Base-by-base conservation (phyloP, 805 yeast genomes). In the Spathaspora arborariae region DNA sequence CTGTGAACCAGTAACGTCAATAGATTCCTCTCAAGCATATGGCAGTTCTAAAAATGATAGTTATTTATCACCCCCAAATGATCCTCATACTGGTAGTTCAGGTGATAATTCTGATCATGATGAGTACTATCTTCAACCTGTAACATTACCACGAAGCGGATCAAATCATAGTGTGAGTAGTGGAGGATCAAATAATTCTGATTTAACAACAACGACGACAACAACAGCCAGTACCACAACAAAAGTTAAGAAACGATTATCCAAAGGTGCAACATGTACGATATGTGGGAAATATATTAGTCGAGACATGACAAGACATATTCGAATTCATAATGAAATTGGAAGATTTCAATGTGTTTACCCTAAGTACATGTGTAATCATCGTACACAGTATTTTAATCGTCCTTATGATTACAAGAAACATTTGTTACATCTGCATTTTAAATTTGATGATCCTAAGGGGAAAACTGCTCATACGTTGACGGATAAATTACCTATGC, bases 361-460 rank as follows among this genome's bases (percentile, higher is more conserved):
- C 49, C 75, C 76, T 0, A 62, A 63, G 41, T 57, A 53, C 21
- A 58, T 57, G 59, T 72, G 77, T 54, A 67, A 62, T 46, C 77
- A 72, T 48, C 65, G 67, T 49, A 69, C 75, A 0, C 65, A 70
- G 39, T 59, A 72, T 46, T 72, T 72, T 51, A 72, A 72, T 52
- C 58, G 77, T 30, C 77, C 77, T 1, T 72, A 72, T 48, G 77
- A 72, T 53, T 72, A 67, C 62, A 72, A 72, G 50, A 72, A 72
- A 46, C 77, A 72, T 51, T 56, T 72, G 40, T 60, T 72, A 37
- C 75, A 71, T 49, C 60, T 63, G 47, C 77, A 72, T 49, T 72
- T 72, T 54, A 58, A 55, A 43, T 72, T 72, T 47, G 75, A 71
- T 50, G 70, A 70, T 48, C 70, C 74, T 15, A 54, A 59, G 43